Evolutionary conservation across 768 basidiomycete species (phyloP).

Genomic region (Podaxis sp.): DNA sequence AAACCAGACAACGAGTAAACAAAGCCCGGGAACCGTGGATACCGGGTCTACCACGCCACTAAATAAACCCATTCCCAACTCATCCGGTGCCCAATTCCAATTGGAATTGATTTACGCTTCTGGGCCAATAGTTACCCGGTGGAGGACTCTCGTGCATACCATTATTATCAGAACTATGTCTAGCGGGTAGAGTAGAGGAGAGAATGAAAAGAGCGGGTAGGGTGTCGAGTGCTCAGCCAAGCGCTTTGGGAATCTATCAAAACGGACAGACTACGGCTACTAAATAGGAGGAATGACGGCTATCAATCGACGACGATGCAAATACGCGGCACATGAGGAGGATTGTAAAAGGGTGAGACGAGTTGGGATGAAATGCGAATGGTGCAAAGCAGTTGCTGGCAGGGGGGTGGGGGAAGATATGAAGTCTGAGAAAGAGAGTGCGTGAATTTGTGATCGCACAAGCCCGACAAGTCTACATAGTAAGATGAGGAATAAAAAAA

Average conservation of each 20-base stretch:
- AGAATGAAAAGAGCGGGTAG: slow-evolving; percentile 1
- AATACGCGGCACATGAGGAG: not conserved
- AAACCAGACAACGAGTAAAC: not conserved
- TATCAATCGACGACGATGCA: slow-evolving; percentile 1
- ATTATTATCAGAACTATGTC: slow-evolving; percentile 10
- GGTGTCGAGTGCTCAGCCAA: not conserved
- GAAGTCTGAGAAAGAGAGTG: too few species aligned
- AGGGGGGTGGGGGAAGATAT: not conserved
- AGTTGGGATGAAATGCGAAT: not conserved
- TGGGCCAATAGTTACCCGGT: not conserved
- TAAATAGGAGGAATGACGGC: not conserved
- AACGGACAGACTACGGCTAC: not conserved
- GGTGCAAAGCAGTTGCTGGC: not conserved
- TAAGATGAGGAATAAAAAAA: not conserved
- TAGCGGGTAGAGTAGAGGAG: not conserved
- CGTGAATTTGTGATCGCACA: not conserved
- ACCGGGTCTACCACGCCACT: not conserved
- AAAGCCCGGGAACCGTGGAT: not conserved
- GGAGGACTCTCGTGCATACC: not conserved
- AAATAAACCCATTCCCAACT: not conserved
- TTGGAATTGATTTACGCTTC: not conserved
- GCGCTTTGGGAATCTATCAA: not conserved
- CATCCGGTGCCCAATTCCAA: not conserved
- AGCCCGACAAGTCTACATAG: slow-evolving; percentile 7
- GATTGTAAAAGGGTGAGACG: not conserved